Conservation (phyloP, 176 grass and related monocot genomes). For the Cenchrus fungigraminus region DNA sequence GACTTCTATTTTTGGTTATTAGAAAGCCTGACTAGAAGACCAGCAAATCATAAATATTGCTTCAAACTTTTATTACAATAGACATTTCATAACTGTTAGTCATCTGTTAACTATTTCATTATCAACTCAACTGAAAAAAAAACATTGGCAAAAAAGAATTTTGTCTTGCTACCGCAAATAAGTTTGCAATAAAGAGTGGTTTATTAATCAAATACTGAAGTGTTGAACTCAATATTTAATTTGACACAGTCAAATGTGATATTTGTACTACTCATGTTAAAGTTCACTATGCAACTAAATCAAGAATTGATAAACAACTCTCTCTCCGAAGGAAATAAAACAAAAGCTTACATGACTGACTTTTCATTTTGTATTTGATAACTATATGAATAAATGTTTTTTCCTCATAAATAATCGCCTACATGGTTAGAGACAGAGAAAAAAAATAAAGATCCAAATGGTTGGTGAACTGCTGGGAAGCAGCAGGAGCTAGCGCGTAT, state of each 20-base stretch:
- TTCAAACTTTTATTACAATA: neutral
- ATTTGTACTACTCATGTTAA: neutral
- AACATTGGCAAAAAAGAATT: neutral
- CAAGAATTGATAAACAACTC: neutral
- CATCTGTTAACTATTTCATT: neutral
- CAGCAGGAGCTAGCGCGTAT: slow-evolving; percentile 25
- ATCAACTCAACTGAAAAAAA: neutral
- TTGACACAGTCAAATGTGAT: neutral
- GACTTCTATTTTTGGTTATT: slow-evolving; percentile 1
- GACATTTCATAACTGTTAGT: neutral
- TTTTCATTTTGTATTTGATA: slow-evolving; percentile 2
- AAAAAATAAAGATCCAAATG: neutral
- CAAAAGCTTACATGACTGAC: neutral
- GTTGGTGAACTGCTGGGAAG: neutral
- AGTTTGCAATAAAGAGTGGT: no score
- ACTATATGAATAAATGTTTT: neutral
- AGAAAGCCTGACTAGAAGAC: neutral
- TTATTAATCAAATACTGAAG: neutral
- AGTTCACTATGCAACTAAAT: neutral
- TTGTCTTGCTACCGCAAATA: neutral
- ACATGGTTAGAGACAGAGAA: neutral
- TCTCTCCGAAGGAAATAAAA: slow-evolving; percentile 17
- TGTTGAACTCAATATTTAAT: neutral
- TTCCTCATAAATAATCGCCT: neutral
- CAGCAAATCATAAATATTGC: neutral